These are phyloP conservation scores for Ceratobasidium papillatum DNA, from an alignment of 1,284 basidiomycete species.

Conservation along the genomic window DNA sequence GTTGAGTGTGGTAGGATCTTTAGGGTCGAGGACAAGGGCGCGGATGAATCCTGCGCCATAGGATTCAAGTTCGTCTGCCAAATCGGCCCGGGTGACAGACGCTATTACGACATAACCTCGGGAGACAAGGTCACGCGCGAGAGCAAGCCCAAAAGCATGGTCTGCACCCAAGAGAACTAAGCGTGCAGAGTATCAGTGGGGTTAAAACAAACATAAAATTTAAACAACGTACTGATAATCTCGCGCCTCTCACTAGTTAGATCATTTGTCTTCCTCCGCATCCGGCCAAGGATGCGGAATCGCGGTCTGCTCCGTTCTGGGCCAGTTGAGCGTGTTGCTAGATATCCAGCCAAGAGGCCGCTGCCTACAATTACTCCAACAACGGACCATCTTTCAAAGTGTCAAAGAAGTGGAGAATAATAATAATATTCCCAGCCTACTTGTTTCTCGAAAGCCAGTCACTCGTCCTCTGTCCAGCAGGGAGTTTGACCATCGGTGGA, in stretches of 20 bases:
- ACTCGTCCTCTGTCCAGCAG: slow-evolving; percentile 10
- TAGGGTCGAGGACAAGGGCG: slow-evolving; percentile 78
- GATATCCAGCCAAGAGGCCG: slow-evolving; percentile 67
- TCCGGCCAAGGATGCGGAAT: slow-evolving; percentile 35
- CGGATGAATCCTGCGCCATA: slow-evolving; percentile 75
- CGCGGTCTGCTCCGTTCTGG: slow-evolving; percentile 50
- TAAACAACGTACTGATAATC: slow-evolving; percentile 67
- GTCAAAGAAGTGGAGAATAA: background rate
- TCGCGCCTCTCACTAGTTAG: slow-evolving; percentile 62
- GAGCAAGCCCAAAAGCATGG: slow-evolving; percentile 65
- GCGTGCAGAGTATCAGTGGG: slow-evolving; percentile 34
- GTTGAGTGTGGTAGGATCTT: slow-evolving; percentile 73
- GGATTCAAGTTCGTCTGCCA: slow-evolving; percentile 68
- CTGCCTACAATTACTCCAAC: slow-evolving; percentile 65
- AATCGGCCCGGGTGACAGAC: slow-evolving; percentile 72
- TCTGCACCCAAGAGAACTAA: slow-evolving; percentile 83
- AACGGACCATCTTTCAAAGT: slow-evolving; percentile 56
- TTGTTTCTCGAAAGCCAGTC: slow-evolving; percentile 37
- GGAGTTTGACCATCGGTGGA: slow-evolving; percentile 59
- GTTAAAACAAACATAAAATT: background rate
- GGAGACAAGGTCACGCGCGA: slow-evolving; percentile 74
- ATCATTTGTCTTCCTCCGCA: slow-evolving; percentile 51
- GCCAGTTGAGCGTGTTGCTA: slow-evolving; percentile 49
- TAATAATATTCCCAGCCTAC: background rate
- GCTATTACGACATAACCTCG: slow-evolving; percentile 82